These are phyloP conservation scores for Wickerhamomyces sp. DNA, from an alignment of 1,139 yeast species.

Conservation along the genomic window DNA sequence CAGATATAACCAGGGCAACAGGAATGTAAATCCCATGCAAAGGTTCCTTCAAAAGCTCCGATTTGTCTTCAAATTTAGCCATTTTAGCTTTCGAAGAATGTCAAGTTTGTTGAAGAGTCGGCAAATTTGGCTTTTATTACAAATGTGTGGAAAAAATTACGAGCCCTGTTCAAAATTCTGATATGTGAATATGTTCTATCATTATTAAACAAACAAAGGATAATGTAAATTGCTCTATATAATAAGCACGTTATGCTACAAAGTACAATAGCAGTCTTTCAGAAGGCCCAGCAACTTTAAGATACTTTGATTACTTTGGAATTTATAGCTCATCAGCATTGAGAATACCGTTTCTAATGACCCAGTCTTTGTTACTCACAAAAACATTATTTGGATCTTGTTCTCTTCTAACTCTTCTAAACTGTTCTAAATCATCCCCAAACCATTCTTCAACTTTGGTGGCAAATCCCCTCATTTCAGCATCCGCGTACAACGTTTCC, in stretches of 20 bases:
- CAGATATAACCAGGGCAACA: conserved; percentile 52
- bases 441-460: conserved; percentile 72
- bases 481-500: conserved; percentile 43
- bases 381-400: conserved; percentile 84
- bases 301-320: no score
- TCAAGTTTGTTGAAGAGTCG: not conserved
- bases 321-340: conserved; percentile 6
- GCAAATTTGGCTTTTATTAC: no score
- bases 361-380: conserved; percentile 75
- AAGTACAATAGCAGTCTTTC: no score
- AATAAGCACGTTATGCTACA: no score
- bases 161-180: no score
- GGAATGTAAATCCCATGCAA: conserved; percentile 75
- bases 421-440: conserved; percentile 62
- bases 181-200: no score
- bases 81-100: not conserved
- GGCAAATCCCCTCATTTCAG: conserved; percentile 78
- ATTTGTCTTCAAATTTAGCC: conserved; percentile 2
- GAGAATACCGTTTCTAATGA: conserved; percentile 70
- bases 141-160: no score
- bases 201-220: no score
- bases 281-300: no score
- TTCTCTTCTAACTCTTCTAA: conserved; percentile 55
- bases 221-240: no score
- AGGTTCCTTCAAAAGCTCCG: conserved; percentile 44